Conservation (phyloP, 1,139 yeast species). For the Protomyces macrosporus region DNA sequence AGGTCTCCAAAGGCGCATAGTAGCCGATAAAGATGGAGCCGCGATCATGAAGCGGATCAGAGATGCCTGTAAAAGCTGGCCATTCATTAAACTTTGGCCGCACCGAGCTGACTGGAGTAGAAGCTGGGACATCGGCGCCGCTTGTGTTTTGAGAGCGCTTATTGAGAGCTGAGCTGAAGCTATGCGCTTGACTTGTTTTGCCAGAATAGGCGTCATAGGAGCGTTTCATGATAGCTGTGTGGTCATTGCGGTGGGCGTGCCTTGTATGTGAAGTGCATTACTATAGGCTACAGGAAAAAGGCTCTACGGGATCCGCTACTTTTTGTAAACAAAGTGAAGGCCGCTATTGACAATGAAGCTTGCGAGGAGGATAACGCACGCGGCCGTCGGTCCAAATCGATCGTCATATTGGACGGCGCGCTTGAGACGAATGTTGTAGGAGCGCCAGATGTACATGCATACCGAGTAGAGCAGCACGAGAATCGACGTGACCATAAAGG, state of each 20-base stretch:
- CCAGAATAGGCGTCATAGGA: background rate
- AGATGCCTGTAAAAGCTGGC: conserved; percentile 2
- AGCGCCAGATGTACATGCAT: conserved; percentile 73
- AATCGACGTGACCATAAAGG: conserved; percentile 80
- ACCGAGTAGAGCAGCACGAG: conserved; percentile 70
- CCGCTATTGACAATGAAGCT: conserved; percentile 16
- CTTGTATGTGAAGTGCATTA: no score
- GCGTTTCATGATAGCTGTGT: background rate
- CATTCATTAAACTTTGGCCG: background rate
- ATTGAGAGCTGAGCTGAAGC: background rate
- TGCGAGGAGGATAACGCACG: conserved; percentile 8
- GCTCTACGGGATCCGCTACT: background rate
- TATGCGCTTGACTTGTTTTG: background rate
- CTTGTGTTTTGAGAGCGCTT: background rate
- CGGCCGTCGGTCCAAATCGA: conserved; percentile 61
- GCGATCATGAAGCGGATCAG: conserved; percentile 9
- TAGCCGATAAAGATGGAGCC: conserved; percentile 7
- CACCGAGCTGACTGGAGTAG: background rate
- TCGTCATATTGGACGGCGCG: conserved; percentile 83
- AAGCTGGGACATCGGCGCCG: background rate
- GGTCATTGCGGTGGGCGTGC: no score
- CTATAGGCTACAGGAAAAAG: background rate
- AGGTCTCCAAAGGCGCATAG: background rate
- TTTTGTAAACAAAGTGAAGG: conserved; percentile 8
- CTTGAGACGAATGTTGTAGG: conserved; percentile 72